phyloP scores from a whole-genome alignment of 257 asterid genomes.

The Plantago major region DNA sequence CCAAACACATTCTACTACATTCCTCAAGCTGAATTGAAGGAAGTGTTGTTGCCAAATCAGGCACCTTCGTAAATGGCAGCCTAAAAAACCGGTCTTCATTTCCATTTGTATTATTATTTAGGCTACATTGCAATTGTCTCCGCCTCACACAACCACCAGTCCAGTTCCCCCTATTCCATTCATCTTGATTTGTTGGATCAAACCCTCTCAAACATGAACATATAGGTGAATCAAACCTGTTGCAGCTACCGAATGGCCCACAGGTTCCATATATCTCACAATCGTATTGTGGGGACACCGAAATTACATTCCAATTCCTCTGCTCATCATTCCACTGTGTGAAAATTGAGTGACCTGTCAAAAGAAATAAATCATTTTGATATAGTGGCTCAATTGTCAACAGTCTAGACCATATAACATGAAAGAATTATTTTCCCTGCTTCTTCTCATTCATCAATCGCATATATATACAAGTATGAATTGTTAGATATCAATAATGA shows the following conservation, averaged over 20 bases:
- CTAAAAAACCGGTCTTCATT: constrained; percentile 24
- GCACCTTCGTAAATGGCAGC: constrained; percentile 34
- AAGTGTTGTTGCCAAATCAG: constrained; percentile 28
- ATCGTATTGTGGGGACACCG: constrained; percentile 24
- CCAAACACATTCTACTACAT: constrained; percentile 15
- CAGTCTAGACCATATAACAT: too few species aligned
- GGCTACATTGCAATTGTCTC: constrained; percentile 22
- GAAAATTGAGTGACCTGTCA: constrained; percentile 26
- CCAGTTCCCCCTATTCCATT: constrained; percentile 44
- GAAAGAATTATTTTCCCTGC: too few species aligned
- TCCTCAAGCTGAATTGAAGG: constrained; percentile 18
- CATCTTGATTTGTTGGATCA: constrained; percentile 24
- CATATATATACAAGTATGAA: too few species aligned
- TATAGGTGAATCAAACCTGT: constrained; percentile 18
- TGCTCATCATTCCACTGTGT: constrained; percentile 35
- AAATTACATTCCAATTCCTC: constrained; percentile 22
- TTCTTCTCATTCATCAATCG: too few species aligned
- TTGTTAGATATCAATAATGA: too few species aligned
- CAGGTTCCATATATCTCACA: constrained; percentile 47
- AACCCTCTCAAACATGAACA: constrained; percentile 44
- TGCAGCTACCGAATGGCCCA: constrained; percentile 45
- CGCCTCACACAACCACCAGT: constrained; percentile 33
- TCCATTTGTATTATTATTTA: not conserved
- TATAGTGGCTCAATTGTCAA: too few species aligned
- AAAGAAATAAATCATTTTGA: not conserved